Percentiles rank a stretch among this genome's conserved stretches.
Evolutionary conservation across 2,329 filamentous ascomycete species (phyloP).

Genomic region (Cercospora sesami): DNA sequence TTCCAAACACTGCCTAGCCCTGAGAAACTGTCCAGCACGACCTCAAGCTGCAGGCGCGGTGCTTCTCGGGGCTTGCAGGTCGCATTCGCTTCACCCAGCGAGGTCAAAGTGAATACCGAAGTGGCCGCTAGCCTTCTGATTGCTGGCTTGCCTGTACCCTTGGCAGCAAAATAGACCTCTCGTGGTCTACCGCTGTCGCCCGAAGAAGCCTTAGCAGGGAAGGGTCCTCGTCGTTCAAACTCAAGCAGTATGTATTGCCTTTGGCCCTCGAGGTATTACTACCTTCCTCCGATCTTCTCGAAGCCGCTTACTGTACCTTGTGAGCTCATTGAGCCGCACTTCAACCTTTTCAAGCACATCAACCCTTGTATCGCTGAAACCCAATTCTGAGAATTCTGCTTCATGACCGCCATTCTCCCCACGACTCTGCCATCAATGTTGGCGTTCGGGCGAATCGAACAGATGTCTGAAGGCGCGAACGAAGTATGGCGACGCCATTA

Average conservation of each 20-base stretch:
- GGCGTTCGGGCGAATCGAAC: slow-evolving; percentile 21
- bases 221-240: slow-evolving; percentile 5
- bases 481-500: slow-evolving; percentile 30
- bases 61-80: slow-evolving; percentile 20
- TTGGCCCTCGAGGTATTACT: background rate
- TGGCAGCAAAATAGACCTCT: slow-evolving; percentile 3
- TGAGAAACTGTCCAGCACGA: background rate
- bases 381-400: slow-evolving; percentile 30
- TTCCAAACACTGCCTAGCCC: background rate
- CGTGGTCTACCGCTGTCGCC: slow-evolving; percentile 11
- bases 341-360: slow-evolving; percentile 27
- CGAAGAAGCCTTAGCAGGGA: slow-evolving; percentile 15
- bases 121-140: slow-evolving; percentile 20
- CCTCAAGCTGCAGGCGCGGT: slow-evolving; percentile 2
- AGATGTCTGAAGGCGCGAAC: slow-evolving; percentile 24
- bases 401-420: slow-evolving; percentile 28
- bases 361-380: slow-evolving; percentile 24
- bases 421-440: slow-evolving; percentile 21
- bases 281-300: slow-evolving; percentile 14
- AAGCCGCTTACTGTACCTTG: slow-evolving; percentile 13
- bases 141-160: slow-evolving; percentile 14
- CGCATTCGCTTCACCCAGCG: slow-evolving; percentile 20
- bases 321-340: slow-evolving; percentile 25
- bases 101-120: slow-evolving; percentile 21
- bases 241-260: slow-evolving; percentile 15